Conservation (phyloP, 1,284 basidiomycete species). For the Papiliotrema fonsecae region DNA sequence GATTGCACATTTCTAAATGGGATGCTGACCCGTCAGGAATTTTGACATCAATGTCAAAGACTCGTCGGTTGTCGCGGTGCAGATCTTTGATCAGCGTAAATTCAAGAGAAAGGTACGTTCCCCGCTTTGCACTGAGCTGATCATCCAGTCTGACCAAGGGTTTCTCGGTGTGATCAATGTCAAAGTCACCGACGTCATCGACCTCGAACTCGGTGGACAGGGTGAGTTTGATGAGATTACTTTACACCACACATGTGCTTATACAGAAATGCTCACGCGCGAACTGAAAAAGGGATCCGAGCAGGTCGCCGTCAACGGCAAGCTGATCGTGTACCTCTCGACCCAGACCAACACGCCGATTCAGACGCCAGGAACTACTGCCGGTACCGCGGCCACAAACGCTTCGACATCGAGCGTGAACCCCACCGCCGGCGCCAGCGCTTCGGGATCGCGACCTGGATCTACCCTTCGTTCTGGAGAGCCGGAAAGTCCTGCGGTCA, state of each 20-base stretch:
- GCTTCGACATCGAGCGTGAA: conserved; percentile 31
- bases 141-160: conserved; percentile 64
- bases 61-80: conserved; percentile 83
- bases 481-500: conserved; percentile 12
- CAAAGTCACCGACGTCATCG: conserved; percentile 80
- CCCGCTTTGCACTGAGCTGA: background rate
- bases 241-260: background rate
- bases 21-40: conserved; percentile 47
- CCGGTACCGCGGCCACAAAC: conserved; percentile 10
- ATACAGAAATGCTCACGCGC: conserved; percentile 66
- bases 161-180: conserved; percentile 93
- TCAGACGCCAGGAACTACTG: conserved; percentile 59
- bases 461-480: conserved; percentile 21
- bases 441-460: conserved; percentile 19
- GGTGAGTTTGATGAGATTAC: conserved; percentile 54
- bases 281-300: conserved; percentile 84
- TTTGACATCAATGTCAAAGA: conserved; percentile 88
- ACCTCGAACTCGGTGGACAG: conserved; percentile 81
- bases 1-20: background rate
- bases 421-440: conserved; percentile 42
- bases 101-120: conserved; percentile 69
- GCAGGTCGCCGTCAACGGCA: conserved; percentile 78
- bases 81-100: conserved; percentile 96
- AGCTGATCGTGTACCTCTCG: conserved; percentile 75
- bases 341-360: conserved; percentile 73